phyloP scores from a whole-genome alignment of 2,329 filamentous ascomycete genomes.

The Penicillium sp. region DNA sequence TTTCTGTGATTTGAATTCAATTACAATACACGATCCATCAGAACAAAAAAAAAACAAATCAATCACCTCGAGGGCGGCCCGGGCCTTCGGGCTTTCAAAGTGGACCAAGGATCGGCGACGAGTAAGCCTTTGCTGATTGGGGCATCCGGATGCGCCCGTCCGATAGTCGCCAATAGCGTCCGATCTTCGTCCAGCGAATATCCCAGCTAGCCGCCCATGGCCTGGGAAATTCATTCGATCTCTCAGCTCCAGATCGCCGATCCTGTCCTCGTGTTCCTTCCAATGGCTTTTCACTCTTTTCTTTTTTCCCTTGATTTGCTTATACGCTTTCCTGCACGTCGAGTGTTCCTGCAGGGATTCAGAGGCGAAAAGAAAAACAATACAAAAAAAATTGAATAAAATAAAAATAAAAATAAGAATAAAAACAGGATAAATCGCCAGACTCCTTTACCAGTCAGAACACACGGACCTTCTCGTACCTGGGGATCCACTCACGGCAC shows the following conservation, averaged over 20 bases:
- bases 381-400: too few species aligned
- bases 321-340: not conserved
- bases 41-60: constrained; percentile 4
- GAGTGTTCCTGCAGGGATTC: not conserved
- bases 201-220: constrained; percentile 28
- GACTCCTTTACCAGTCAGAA: not conserved
- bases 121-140: constrained; percentile 19
- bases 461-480: constrained; percentile 1
- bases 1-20: too few species aligned
- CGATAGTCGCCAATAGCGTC: constrained; percentile 30
- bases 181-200: constrained; percentile 24
- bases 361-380: not conserved
- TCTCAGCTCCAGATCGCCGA: constrained; percentile 17
- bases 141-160: constrained; percentile 21
- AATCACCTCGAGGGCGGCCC: constrained; percentile 26
- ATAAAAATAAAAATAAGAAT: not conserved
- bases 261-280: not conserved
- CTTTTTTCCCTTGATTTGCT: not conserved
- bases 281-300: not conserved
- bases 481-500: constrained; percentile 1
- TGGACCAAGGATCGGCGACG: constrained; percentile 25
- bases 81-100: constrained; percentile 25
- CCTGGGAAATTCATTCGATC: constrained; percentile 22
- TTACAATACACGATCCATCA: not conserved
- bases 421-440: not conserved